These are phyloP conservation scores for Cercophora newfieldiana DNA, from an alignment of 495 filamentous ascomycete species.

Conservation along the genomic window DNA sequence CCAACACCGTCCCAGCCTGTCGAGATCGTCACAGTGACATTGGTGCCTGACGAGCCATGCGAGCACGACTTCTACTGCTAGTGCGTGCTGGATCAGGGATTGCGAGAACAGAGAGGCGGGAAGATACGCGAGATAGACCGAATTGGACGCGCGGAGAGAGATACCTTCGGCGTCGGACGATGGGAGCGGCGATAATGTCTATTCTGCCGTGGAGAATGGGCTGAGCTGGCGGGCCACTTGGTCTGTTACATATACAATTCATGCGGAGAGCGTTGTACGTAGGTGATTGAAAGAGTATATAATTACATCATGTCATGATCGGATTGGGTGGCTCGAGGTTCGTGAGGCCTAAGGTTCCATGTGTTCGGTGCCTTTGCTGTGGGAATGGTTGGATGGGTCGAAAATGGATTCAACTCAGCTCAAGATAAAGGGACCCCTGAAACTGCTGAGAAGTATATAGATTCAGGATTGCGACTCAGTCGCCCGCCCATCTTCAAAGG, in stretches of 20 bases:
- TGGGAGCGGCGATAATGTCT: conserved; percentile 4
- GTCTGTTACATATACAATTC: neutral
- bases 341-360: too few relatives aligned
- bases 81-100: neutral
- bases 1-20: conserved; percentile 14
- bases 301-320: neutral
- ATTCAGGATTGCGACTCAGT: too few relatives aligned
- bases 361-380: too few relatives aligned
- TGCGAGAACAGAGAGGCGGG: neutral
- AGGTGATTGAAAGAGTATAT: neutral
- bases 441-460: too few relatives aligned
- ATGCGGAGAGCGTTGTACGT: neutral
- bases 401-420: too few relatives aligned
- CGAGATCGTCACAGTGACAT: conserved; percentile 23
- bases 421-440: too few relatives aligned
- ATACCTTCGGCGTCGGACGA: neutral
- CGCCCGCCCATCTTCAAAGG: too few relatives aligned
- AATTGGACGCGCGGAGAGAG: neutral
- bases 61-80: conserved; percentile 21
- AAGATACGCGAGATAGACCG: neutral
- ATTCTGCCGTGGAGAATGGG: neutral
- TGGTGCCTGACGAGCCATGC: conserved; percentile 29
- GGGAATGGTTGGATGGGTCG: too few relatives aligned
- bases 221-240: neutral
- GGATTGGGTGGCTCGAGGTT: too few relatives aligned